Evolutionary conservation across 768 basidiomycete genomes (phyloP).

Genomic region (Leccinum variicolor): DNA sequence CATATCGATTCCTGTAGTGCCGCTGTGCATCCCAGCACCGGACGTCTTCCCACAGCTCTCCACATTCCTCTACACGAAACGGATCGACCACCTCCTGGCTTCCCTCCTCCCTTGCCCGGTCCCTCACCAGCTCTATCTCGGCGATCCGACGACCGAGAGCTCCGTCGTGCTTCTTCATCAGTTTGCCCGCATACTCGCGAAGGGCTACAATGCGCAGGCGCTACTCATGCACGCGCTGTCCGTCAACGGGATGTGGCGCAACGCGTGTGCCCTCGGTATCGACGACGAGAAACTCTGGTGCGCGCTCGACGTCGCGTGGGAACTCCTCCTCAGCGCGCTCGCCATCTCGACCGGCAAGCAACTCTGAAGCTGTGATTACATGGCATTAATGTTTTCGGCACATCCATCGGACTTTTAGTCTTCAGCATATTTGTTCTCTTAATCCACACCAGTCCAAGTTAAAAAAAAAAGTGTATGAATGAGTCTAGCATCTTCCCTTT

Average conservation of each 20-base stretch:
- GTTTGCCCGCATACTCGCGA: conserved; percentile 17
- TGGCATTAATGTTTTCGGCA: not conserved
- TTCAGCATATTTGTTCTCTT: conserved; percentile 2
- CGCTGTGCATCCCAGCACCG: conserved; percentile 67
- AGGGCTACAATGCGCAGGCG: conserved; percentile 12
- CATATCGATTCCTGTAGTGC: conserved; percentile 56
- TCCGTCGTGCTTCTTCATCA: conserved; percentile 11
- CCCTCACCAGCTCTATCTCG: conserved; percentile 23
- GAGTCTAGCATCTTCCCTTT: not conserved
- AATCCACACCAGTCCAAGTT: not conserved
- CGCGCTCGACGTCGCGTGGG: conserved; percentile 49
- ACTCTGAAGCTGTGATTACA: conserved; percentile 4
- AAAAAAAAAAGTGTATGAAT: conserved; percentile 24
- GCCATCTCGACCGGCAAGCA: conserved; percentile 25
- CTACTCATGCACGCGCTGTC: conserved; percentile 35
- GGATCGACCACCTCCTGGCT: conserved; percentile 53
- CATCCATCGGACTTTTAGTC: conserved; percentile 5
- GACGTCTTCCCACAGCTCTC: conserved; percentile 65
- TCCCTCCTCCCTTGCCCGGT: conserved; percentile 53
- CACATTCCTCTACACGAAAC: conserved; percentile 66
- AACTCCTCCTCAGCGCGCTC: conserved; percentile 42
- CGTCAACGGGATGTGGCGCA: conserved; percentile 50
- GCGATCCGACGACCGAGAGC: conserved; percentile 20
- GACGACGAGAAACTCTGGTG: conserved; percentile 46
- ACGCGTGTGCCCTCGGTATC: conserved; percentile 48